Conservation (phyloP, 495 filamentous ascomycete genomes). For the Haplographium delicatum region DNA sequence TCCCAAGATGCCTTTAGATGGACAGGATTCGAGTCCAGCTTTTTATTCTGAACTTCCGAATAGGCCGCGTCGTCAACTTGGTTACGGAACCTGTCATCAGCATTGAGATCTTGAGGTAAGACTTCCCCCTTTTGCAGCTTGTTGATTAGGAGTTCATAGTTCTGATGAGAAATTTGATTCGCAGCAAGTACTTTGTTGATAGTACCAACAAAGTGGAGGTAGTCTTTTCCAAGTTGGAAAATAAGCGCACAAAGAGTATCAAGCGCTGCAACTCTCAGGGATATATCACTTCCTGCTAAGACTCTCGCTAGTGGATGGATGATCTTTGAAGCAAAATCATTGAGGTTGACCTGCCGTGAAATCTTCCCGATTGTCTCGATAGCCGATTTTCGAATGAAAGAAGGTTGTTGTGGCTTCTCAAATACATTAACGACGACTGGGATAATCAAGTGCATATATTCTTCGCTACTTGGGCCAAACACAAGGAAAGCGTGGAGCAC, state of each 20-base stretch:
- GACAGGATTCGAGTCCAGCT: conserved; percentile 91
- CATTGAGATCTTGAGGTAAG: conserved; percentile 88
- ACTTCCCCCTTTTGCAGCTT: conserved; percentile 93
- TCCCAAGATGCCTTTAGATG: conserved; percentile 98
- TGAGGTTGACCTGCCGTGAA: conserved; percentile 95
- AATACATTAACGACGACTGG: conserved; percentile 92
- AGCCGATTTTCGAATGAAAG: conserved; percentile 72
- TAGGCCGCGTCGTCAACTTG: conserved; percentile 70
- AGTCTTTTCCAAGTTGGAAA: conserved; percentile 92
- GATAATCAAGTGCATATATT: conserved; percentile 99
- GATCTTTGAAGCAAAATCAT: conserved; percentile 91
- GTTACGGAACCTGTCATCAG: conserved; percentile 76
- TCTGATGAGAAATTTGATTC: conserved; percentile 72
- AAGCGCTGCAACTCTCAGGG: conserved; percentile 75
- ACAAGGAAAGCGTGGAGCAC: conserved; percentile 93
- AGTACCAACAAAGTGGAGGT: conserved; percentile 84
- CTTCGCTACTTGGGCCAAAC: conserved; percentile 92
- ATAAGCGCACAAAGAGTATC: conserved; percentile 95
- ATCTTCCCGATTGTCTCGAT: conserved; percentile 94
- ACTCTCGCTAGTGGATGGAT: conserved; percentile 84
- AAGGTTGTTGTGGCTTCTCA: conserved; percentile 73
- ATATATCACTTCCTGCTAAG: conserved; percentile 63
- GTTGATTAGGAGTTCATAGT: conserved; percentile 83
- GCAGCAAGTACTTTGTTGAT: conserved; percentile 72
- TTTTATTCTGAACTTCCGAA: conserved; percentile 83